These are phyloP conservation scores for Coemansia sp. DNA, from an alignment of 192 early-diverging fungal species.

Conservation along the genomic window DNA sequence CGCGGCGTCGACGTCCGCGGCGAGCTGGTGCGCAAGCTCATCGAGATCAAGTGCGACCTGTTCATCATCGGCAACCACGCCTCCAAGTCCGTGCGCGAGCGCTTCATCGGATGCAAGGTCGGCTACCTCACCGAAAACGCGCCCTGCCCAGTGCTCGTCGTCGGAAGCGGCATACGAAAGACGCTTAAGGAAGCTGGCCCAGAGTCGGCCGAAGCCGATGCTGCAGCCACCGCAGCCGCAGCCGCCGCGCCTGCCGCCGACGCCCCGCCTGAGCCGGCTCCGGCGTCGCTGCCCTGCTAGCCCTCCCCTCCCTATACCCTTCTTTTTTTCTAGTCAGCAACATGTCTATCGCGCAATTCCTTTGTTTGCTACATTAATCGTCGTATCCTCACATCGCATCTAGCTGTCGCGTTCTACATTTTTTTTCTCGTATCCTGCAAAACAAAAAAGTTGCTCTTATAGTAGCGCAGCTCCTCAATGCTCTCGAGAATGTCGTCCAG, in stretches of 20 bases:
- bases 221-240: neutral
- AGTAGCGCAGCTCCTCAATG: slow-evolving; percentile 83
- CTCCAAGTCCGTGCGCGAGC: slow-evolving; percentile 32
- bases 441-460: slow-evolving; percentile 60
- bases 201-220: neutral
- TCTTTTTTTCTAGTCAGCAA: too few species aligned
- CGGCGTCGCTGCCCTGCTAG: slow-evolving; percentile 3
- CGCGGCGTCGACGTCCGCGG: slow-evolving; percentile 45
- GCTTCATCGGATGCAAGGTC: slow-evolving; percentile 32
- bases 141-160: slow-evolving; percentile 42
- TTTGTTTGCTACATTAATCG: too few species aligned
- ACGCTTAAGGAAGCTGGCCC: neutral
- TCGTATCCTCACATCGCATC: too few species aligned
- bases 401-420: neutral
- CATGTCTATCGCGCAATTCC: too few species aligned
- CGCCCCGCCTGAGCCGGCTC: neutral
- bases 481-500: slow-evolving; percentile 91
- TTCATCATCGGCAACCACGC: slow-evolving; percentile 24
- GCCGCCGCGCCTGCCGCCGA: neutral
- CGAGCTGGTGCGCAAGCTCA: slow-evolving; percentile 48
- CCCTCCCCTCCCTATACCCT: too few species aligned
- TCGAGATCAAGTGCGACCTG: slow-evolving; percentile 47
- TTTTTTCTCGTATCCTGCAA: neutral
- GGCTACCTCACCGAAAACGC: slow-evolving; percentile 28
- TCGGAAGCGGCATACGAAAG: slow-evolving; percentile 7